Evolutionary conservation across 371 early-diverging fungal genomes (phyloP), one percentile per base, ranked within the genome.

Genomic region (Fennellomyces sp.): DNA sequence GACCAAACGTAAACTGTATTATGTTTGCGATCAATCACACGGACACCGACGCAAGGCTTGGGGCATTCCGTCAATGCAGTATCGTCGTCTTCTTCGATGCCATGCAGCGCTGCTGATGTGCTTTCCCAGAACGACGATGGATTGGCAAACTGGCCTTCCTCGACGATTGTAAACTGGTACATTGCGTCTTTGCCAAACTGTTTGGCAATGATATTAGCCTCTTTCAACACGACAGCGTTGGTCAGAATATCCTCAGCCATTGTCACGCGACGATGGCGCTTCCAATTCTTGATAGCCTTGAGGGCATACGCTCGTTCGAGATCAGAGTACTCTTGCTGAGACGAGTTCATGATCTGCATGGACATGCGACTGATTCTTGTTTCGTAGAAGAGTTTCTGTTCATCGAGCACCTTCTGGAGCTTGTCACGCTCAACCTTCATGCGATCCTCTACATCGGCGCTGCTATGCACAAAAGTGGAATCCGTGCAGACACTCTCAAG

Each of bases 141-240:
- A 26, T 75, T 78, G 21, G 81, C 73, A 56, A 76, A 74, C 8
- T 79, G 78, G 25, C 79, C 82, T 13, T 85, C 70, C 36, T 89
- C 86, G 30, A 91, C 67, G 25, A 94, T 79, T 6, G 89, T 81
- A 62, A 94, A 89, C 67, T 94, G 94, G 66, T 92, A 96, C 5
- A 88, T 70, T 2, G 91, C 89, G 30, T 89, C 73, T 58, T 91
- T 92, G 5, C 78, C 81, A 11, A 94, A 75, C 61, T 96, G 93
- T 42, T 85, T 81, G 55, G 91, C 85, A 21, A 93, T 92, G 13
- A 94, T 84, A 61, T 95, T 96, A 55, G 94, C 95, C 58, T 94
- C 93, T 68, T 94, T 95, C 38, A 96, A 63, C 57, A 89, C 62
- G 3, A 88, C 83, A 0, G 90, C 91, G 47, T 88, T 81, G 10